Evolutionary conservation across 2,329 filamentous ascomycete genomes (phyloP).

Genomic region (Diaporthe citrichinensis): DNA sequence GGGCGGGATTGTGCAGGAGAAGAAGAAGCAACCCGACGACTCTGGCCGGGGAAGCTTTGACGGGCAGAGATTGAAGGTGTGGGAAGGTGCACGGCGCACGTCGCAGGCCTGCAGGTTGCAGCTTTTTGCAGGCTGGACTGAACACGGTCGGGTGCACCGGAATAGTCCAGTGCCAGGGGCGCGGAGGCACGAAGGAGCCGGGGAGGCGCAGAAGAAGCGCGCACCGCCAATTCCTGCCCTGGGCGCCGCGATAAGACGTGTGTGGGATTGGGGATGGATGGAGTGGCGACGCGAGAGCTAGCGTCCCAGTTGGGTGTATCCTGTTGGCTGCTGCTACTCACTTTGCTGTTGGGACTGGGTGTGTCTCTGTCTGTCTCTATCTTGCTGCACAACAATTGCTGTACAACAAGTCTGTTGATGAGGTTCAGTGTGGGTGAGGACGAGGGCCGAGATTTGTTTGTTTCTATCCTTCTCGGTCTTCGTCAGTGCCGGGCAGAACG

Average conservation of each 20-base stretch:
- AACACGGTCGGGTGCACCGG: slow-evolving; percentile 20
- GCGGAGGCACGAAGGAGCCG: slow-evolving; percentile 11
- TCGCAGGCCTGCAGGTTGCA: neutral
- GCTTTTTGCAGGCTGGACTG: slow-evolving; percentile 19
- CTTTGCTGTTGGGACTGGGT: neutral
- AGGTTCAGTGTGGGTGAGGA: neutral
- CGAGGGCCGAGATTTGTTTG: neutral
- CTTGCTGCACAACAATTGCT: slow-evolving; percentile 10
- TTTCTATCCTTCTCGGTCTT: neutral
- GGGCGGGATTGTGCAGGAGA: slow-evolving; percentile 17
- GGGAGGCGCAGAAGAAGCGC: slow-evolving; percentile 24
- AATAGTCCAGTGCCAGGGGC: neutral
- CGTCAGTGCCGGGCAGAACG: neutral
- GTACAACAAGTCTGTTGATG: neutral
- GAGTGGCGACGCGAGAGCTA: slow-evolving; percentile 26
- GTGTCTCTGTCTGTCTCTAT: no score
- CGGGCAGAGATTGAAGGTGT: slow-evolving; percentile 5
- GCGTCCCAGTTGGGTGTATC: neutral
- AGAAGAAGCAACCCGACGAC: no score
- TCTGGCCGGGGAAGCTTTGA: neutral
- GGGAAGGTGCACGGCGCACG: slow-evolving; percentile 17
- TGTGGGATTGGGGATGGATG: neutral
- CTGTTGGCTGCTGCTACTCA: neutral
- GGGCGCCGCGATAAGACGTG: neutral
- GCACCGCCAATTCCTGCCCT: slow-evolving; percentile 25